These are phyloP conservation scores for Oryza officinalis DNA, from an alignment of 176 grass and related monocot species.

Conservation along the genomic window DNA sequence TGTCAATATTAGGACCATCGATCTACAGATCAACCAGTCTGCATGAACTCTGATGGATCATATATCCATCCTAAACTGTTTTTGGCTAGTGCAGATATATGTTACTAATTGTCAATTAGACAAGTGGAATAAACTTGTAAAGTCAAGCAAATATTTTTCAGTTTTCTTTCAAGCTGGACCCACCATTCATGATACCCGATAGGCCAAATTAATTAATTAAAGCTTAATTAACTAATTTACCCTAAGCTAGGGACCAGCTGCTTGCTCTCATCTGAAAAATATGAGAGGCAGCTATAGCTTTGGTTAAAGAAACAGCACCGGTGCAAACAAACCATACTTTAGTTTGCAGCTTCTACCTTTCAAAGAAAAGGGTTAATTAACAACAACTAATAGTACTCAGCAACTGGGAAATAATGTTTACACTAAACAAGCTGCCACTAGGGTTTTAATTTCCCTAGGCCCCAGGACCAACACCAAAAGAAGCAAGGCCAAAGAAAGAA, in stretches of 20 bases:
- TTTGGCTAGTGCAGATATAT: not conserved
- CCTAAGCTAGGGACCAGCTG: slow-evolving; percentile 11
- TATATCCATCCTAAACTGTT: not conserved
- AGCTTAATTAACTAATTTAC: slow-evolving; percentile 14
- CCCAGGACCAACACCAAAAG: slow-evolving; percentile 39
- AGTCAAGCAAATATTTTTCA: slow-evolving; percentile 19
- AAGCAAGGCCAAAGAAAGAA: slow-evolving; percentile 40
- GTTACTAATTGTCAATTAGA: not conserved
- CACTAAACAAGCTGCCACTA: slow-evolving; percentile 26
- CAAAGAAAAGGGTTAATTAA: slow-evolving; percentile 25
- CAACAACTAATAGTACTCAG: slow-evolving; percentile 22
- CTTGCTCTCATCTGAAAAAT: slow-evolving; percentile 17
- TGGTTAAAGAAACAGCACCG: slow-evolving; percentile 39
- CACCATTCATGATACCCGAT: slow-evolving; percentile 34
- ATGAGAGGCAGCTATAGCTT: not conserved
- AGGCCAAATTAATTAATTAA: not conserved
- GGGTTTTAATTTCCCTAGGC: not conserved
- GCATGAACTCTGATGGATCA: not conserved
- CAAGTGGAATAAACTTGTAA: not conserved
- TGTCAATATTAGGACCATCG: slow-evolving; percentile 23
- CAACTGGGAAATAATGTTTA: not conserved
- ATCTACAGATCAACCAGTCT: not conserved
- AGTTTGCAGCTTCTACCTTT: not conserved
- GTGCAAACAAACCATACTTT: slow-evolving; percentile 39
- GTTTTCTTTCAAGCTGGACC: slow-evolving; percentile 2